Percentiles rank a stretch among this genome's conserved stretches.
Evolutionary conservation across 306 rosid genomes (phyloP).

Genomic region (Cajanus cajan): DNA sequence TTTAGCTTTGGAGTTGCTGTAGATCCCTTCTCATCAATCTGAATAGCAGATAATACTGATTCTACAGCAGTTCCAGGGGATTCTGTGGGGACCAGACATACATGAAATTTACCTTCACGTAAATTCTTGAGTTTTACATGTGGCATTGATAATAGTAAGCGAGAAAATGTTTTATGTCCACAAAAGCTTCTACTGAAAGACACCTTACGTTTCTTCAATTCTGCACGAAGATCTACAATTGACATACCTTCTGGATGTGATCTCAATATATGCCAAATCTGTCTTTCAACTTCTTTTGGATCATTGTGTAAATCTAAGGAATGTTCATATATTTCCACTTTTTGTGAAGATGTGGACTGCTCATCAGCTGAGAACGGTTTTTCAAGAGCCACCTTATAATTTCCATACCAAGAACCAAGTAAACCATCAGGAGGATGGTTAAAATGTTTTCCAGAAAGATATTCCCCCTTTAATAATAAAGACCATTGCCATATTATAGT

Average conservation of each 20-base stretch:
- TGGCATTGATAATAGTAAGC: conserved; percentile 54
- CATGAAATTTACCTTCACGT: conserved; percentile 35
- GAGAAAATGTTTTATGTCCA: conserved; percentile 52
- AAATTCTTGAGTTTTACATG: conserved; percentile 34
- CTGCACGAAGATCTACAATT: conserved; percentile 42
- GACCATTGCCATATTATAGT: conserved; percentile 91
- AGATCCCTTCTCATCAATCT: conserved; percentile 22
- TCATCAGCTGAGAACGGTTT: conserved; percentile 48
- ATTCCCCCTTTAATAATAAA: conserved; percentile 68
- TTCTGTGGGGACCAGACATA: conserved; percentile 5
- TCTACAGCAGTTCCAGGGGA: conserved; percentile 30
- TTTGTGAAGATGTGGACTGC: conserved; percentile 33
- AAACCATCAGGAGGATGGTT: conserved; percentile 87
- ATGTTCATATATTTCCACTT: conserved; percentile 36
- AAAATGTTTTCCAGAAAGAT: conserved; percentile 60
- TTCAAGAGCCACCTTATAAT: conserved; percentile 55
- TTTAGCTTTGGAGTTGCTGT: conserved; percentile 31
- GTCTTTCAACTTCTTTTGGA: conserved; percentile 41
- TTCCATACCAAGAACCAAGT: conserved; percentile 78
- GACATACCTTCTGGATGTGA: conserved; percentile 61
- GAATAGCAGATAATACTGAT: conserved; percentile 11
- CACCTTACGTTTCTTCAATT: conserved; percentile 39
- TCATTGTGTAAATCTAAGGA: conserved; percentile 30
- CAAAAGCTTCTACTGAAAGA: conserved; percentile 42
- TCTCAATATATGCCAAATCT: conserved; percentile 42